phyloP scores from a whole-genome alignment of 371 early-diverging fungal genomes.

The Dichotomocladium elegans region DNA sequence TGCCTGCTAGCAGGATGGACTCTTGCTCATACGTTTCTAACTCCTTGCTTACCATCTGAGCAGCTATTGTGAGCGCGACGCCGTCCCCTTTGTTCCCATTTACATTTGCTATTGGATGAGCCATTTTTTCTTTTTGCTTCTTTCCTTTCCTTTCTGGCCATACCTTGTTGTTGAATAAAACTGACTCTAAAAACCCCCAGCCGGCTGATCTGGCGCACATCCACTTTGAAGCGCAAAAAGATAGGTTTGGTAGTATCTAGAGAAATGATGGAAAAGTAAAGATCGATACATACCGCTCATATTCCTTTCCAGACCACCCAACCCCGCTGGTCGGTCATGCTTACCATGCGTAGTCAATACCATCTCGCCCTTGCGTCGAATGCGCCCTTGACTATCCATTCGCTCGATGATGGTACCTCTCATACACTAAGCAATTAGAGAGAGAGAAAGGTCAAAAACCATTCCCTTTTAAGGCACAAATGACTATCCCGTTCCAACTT shows the following conservation, averaged over 20 bases:
- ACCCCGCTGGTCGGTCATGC: too few relatives aligned
- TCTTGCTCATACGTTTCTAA: too few relatives aligned
- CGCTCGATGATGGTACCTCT: slow-evolving; percentile 30
- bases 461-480: slow-evolving; percentile 23
- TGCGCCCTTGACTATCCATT: too few relatives aligned
- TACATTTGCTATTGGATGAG: too few relatives aligned
- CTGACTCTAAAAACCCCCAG: too few relatives aligned
- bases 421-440: slow-evolving; percentile 31
- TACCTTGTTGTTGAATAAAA: slow-evolving; percentile 43
- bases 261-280: background rate
- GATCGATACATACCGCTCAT: background rate
- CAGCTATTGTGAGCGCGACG: slow-evolving; percentile 13
- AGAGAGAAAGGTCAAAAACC: too few relatives aligned
- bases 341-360: slow-evolving; percentile 17
- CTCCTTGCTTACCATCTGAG: too few relatives aligned
- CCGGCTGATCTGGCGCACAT: too few relatives aligned
- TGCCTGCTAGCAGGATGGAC: too few relatives aligned
- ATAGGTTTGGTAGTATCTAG: background rate
- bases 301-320: background rate
- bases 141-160: background rate
- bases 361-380: slow-evolving; percentile 42
- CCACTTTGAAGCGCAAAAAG: slow-evolving; percentile 10
- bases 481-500: background rate
- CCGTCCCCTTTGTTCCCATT: too few relatives aligned
- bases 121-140: background rate